Percentiles rank a stretch among this genome's conserved stretches.
phyloP scores from a whole-genome alignment of 345 rosid species.

The Cochlearia excelsa region DNA sequence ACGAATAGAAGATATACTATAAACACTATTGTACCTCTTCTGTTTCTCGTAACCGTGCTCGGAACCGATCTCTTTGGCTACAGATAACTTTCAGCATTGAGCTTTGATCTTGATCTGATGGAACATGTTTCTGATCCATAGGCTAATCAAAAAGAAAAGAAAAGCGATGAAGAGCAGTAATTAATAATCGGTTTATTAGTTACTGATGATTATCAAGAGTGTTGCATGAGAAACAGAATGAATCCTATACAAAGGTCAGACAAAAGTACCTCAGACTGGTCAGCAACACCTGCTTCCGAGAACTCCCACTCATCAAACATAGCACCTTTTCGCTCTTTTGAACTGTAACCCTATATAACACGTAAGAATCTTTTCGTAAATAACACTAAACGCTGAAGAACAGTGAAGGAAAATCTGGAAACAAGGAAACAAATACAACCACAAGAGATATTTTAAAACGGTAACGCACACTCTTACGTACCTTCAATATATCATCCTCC shows the following conservation, averaged over 20 bases:
- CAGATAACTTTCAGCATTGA: constrained; percentile 98
- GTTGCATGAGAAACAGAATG: constrained; percentile 9
- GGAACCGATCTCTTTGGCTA: constrained; percentile 91
- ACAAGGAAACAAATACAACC: background rate
- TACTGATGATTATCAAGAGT: background rate
- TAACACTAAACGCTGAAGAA: background rate
- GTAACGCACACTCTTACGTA: constrained; percentile 35
- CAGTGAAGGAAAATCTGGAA: background rate
- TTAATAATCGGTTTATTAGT: too few species aligned
- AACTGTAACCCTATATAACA: constrained; percentile 68
- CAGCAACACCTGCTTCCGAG: constrained; percentile 68
- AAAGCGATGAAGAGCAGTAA: background rate
- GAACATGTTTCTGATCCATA: constrained; percentile 62
- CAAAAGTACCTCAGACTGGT: constrained; percentile 64
- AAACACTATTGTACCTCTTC: constrained; percentile 63
- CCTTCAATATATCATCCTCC: constrained; percentile 97
- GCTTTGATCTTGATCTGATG: constrained; percentile 86
- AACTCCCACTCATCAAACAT: constrained; percentile 89
- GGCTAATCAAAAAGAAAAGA: constrained; percentile 44
- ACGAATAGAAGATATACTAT: background rate
- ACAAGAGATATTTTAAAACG: background rate
- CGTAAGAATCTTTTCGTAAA: background rate
- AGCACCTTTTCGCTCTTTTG: constrained; percentile 72
- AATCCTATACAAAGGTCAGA: constrained; percentile 15
- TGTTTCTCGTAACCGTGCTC: constrained; percentile 76